A percentile compares a stretch with the other conserved stretches of the same genome.
Conservation (phyloP, 1,284 basidiomycete genomes). For the Cryptococcus sp. region DNA sequence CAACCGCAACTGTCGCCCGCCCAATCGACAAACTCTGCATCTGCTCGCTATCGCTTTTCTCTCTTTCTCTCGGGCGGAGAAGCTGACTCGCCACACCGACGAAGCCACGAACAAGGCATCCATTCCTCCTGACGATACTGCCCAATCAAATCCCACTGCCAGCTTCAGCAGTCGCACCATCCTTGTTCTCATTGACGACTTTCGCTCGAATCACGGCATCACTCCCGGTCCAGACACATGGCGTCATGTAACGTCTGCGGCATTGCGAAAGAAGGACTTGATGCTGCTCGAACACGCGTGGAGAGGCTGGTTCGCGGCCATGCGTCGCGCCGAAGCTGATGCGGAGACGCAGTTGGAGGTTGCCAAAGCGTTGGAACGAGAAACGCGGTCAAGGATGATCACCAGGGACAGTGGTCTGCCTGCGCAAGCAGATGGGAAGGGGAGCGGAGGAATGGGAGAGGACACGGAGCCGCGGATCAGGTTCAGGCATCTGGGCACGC, state of each 20-base stretch:
- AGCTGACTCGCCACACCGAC: too few relatives aligned
- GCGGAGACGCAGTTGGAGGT: neutral
- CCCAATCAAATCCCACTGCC: neutral
- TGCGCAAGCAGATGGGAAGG: neutral
- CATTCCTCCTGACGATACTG: neutral
- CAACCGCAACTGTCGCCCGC: neutral
- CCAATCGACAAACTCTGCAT: conserved; percentile 25
- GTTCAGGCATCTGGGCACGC: conserved; percentile 12
- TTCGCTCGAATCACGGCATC: conserved; percentile 1
- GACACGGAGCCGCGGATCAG: neutral
- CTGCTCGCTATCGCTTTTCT: conserved; percentile 15
- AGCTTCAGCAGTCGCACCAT: neutral
- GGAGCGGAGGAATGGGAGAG: neutral
- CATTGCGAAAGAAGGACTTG: conserved; percentile 1
- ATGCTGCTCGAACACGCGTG: conserved; percentile 11
- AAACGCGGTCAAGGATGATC: too few relatives aligned
- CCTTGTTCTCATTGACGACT: conserved; percentile 12
- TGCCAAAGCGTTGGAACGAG: too few relatives aligned
- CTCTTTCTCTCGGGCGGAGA: neutral
- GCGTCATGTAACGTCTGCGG: conserved; percentile 23
- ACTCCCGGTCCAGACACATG: conserved; percentile 32
- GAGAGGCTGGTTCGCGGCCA: conserved; percentile 17
- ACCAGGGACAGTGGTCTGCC: too few relatives aligned
- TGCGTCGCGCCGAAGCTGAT: neutral
- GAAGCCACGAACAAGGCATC: neutral